Base-by-base conservation (phyloP, 2,329 filamentous ascomycete genomes). In the Aspergillus piperis region DNA sequence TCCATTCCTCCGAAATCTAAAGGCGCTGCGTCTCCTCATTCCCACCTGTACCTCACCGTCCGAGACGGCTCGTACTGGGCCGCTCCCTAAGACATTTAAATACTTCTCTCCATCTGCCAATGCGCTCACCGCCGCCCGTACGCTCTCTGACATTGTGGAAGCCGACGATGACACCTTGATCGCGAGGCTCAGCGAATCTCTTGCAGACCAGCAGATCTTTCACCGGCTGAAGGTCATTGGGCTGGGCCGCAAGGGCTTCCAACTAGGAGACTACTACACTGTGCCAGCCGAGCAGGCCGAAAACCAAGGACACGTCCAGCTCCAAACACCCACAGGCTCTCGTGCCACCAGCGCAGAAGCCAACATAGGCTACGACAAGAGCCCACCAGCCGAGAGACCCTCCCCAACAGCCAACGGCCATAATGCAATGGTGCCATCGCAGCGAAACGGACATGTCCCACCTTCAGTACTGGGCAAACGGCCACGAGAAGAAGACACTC, bases 1-100 rank as follows among this genome's bases (percentile, higher is more conserved):
- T 32, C 78, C 78, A 36, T 75, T 77, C 60, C 72, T 79, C 42
- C 71, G 73, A 6, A 77, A 79, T 11, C 64, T 79, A 6, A 67
- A 66, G 21, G 78, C 77, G 0, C 56, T 81, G 4, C 74, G 80
- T 10, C 65, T 81, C 21, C 66, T 81, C 11, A 69, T 77, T 10
- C 76, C 78, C 8, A 73, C 70, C 5, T 62, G 62, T 0, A 47
- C 66, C n/a, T 52, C 60, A 8, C 21, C 64, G 2, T 44, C 67
- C 56, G 59, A 58, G 8, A 30, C 57, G 11, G 23, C 21, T 25
- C 48, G 19, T 5, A 11, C 38, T n/a, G 52, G 36, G 36, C 36
- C 49, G 51, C 8, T 23, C 25, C 15, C 27, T 11, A 63, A 13
- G 21, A 27, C 15, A 32, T 51, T 19, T 13, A 44, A 47, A 21